Evolutionary conservation across 164 flowering plant species (phyloP).

Genomic region (Cinnamomum micranthum): DNA sequence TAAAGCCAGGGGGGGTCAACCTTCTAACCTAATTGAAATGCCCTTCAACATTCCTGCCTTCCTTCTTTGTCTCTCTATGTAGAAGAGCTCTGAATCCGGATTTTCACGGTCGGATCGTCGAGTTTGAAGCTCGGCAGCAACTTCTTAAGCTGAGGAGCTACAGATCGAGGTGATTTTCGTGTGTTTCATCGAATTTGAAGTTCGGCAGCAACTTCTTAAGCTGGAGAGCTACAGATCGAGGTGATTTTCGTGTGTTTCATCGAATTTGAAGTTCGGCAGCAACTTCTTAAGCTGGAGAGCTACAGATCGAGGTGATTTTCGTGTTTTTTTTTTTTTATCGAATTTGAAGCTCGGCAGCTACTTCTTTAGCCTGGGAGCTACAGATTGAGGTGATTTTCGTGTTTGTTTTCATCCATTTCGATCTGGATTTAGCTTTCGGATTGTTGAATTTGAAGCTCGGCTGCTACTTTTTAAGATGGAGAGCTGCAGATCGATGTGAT

Average conservation of each 20-base stretch:
- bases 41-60: no score
- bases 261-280: background rate
- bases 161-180: slow-evolving; percentile 1
- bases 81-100: no score
- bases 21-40: no score
- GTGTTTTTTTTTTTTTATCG: no score
- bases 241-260: background rate
- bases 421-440: no score
- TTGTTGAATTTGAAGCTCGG: background rate
- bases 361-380: background rate
- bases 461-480: background rate
- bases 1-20: no score
- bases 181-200: background rate
- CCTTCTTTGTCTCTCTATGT: no score
- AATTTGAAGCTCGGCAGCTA: background rate
- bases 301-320: background rate
- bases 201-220: background rate
- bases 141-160: slow-evolving; percentile 1
- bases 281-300: background rate
- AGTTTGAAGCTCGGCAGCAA: background rate
- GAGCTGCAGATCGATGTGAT: background rate
- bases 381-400: background rate
- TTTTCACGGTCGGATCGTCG: no score
- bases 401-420: no score
- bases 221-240: background rate